A percentile compares a stretch with the other conserved stretches of the same genome.
phyloP scores from a whole-genome alignment of 1,284 basidiomycete species.

The Neolentinus lepideus region DNA sequence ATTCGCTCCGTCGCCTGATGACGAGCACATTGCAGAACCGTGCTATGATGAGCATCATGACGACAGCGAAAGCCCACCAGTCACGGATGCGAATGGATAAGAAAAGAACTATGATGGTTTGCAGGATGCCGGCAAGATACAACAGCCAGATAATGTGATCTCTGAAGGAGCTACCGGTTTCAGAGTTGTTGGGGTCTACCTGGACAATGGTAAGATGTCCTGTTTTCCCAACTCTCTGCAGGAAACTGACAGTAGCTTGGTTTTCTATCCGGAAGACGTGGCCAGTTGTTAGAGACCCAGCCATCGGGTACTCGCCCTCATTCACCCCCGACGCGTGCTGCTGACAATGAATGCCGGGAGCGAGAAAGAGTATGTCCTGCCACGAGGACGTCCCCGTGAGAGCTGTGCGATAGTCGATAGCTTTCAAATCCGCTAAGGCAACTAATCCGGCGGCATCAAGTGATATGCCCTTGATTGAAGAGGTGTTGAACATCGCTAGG shows the following conservation, averaged over 20 bases:
- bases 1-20: background rate
- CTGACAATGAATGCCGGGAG: conserved; percentile 9
- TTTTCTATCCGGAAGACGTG: conserved; percentile 12
- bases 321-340: conserved; percentile 8
- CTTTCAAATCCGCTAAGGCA: background rate
- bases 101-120: background rate
- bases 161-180: background rate
- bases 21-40: conserved; percentile 6
- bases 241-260: conserved; percentile 8
- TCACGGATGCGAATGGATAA: conserved; percentile 1
- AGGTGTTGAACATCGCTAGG: background rate
- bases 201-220: conserved; percentile 7
- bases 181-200: background rate
- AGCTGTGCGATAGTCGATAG: conserved; percentile 7
- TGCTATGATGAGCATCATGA: conserved; percentile 4
- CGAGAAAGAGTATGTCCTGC: conserved; percentile 8
- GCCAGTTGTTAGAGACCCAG: conserved; percentile 7
- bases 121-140: background rate
- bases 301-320: conserved; percentile 6
- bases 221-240: conserved; percentile 6
- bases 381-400: conserved; percentile 8
- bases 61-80: conserved; percentile 6
- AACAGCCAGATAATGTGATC: background rate
- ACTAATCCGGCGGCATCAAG: conserved; percentile 1
- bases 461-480: background rate